A percentile compares a stretch with the other conserved stretches of the same genome.
Conservation (phyloP, 805 yeast genomes). For the Ogataea trehaloabstinens region DNA sequence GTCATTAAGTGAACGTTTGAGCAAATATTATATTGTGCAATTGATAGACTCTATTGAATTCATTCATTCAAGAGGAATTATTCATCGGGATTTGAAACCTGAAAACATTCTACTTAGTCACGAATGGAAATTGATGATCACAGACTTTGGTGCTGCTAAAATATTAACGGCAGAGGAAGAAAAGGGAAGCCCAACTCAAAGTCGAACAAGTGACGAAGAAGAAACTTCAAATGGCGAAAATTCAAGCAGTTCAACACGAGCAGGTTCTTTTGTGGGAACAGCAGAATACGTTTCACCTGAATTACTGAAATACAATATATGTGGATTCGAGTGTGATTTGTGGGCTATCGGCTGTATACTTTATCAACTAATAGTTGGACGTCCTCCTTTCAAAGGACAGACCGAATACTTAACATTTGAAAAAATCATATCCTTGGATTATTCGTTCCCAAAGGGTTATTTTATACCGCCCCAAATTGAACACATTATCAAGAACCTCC, state of each 20-base stretch:
- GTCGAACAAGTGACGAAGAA: slow-evolving; percentile 17
- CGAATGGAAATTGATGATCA: slow-evolving; percentile 85
- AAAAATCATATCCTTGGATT: slow-evolving; percentile 76
- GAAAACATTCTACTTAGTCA: slow-evolving; percentile 84
- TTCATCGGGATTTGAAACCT: slow-evolving; percentile 93
- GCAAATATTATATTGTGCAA: slow-evolving; percentile 81
- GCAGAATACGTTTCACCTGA: slow-evolving; percentile 98
- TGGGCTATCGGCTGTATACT: slow-evolving; percentile 94
- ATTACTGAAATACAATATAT: slow-evolving; percentile 67
- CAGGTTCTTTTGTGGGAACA: slow-evolving; percentile 93
- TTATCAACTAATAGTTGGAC: slow-evolving; percentile 77
- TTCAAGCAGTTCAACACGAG: slow-evolving; percentile 33
- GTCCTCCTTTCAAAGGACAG: slow-evolving; percentile 85
- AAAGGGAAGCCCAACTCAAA: neutral
- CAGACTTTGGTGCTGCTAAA: slow-evolving; percentile 98
- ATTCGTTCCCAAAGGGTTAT: slow-evolving; percentile 60
- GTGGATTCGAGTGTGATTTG: slow-evolving; percentile 82
- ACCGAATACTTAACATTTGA: slow-evolving; percentile 88
- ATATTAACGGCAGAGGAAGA: slow-evolving; percentile 49
- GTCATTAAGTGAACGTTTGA: slow-evolving; percentile 68
- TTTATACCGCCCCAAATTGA: slow-evolving; percentile 60
- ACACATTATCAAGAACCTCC: slow-evolving; percentile 62
- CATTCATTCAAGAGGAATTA: slow-evolving; percentile 85
- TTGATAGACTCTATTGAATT: slow-evolving; percentile 86
- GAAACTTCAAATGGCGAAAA: slow-evolving; percentile 14